A percentile compares a stretch with the other conserved stretches of the same genome.
Conservation (phyloP, 2,329 filamentous ascomycete genomes). For the Proliferodiscus dingleyae region DNA sequence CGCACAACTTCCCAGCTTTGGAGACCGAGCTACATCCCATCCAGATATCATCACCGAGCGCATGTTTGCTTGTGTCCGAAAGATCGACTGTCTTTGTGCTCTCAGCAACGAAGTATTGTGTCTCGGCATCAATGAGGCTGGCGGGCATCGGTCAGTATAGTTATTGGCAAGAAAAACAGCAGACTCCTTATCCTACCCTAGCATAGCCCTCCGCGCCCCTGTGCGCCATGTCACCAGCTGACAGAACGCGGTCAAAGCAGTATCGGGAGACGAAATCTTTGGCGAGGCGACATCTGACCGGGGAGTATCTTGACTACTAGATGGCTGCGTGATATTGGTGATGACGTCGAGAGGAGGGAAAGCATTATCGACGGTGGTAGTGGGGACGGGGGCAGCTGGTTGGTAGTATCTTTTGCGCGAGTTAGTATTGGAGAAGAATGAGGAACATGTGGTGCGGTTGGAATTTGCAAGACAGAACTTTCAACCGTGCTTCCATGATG, state of each 20-base stretch:
- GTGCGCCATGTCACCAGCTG: slow-evolving; percentile 47
- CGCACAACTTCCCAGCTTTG: slow-evolving; percentile 30
- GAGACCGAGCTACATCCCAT: slow-evolving; percentile 28
- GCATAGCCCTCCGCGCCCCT: slow-evolving; percentile 42
- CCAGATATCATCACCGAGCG: slow-evolving; percentile 30
- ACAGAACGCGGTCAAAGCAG: slow-evolving; percentile 41
- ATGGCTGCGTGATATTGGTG: neutral
- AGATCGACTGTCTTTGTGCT: slow-evolving; percentile 42
- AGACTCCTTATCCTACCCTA: slow-evolving; percentile 30
- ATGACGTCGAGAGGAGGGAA: neutral
- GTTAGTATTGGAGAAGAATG: slow-evolving; percentile 4
- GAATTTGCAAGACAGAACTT: no score
- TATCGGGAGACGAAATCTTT: slow-evolving; percentile 36
- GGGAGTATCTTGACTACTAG: no score
- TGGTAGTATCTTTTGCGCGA: slow-evolving; percentile 27
- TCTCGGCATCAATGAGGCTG: slow-evolving; percentile 40
- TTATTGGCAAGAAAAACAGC: slow-evolving; percentile 3
- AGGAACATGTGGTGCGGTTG: neutral
- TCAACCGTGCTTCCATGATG: no score
- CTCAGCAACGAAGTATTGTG: slow-evolving; percentile 49
- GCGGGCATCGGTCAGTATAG: slow-evolving; percentile 5
- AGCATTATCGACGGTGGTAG: slow-evolving; percentile 1
- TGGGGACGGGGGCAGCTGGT: slow-evolving; percentile 13
- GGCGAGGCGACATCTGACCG: slow-evolving; percentile 25
- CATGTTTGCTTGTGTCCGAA: slow-evolving; percentile 24